Conservation (phyloP, 345 rosid genomes). For the Crucihimalaya himalaica region DNA sequence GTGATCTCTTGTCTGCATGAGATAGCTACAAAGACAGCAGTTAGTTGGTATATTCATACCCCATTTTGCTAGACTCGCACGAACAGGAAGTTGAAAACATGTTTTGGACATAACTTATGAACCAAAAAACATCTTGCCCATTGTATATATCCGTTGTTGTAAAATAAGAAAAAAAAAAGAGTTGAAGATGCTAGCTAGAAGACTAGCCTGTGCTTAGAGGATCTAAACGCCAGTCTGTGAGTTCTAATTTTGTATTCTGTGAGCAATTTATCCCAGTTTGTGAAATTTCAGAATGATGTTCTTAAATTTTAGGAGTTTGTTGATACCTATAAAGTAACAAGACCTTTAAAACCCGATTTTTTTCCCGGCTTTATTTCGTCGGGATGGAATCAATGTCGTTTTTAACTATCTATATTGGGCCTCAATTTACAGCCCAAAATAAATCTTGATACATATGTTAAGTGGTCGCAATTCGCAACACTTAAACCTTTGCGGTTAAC, state of each 20-base stretch:
- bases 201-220: neutral
- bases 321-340: neutral
- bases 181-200: no score
- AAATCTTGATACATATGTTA: no score
- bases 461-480: neutral
- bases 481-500: neutral
- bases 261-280: slow-evolving; percentile 11
- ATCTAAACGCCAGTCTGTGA: neutral
- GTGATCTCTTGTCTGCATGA: no score
- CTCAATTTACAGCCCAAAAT: neutral
- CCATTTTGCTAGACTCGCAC: no score
- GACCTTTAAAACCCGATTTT: neutral
- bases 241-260: neutral
- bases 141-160: no score
- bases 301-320: neutral
- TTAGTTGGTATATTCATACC: no score
- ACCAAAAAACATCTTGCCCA: no score
- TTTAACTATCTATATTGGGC: neutral
- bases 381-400: neutral
- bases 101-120: no score
- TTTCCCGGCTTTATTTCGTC: neutral
- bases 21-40: no score
- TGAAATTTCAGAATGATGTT: neutral
- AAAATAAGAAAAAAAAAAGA: no score
- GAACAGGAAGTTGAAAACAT: no score